Base-by-base conservation (phyloP, 352 stramenopile species). In the Globisporangium irregulare region DNA sequence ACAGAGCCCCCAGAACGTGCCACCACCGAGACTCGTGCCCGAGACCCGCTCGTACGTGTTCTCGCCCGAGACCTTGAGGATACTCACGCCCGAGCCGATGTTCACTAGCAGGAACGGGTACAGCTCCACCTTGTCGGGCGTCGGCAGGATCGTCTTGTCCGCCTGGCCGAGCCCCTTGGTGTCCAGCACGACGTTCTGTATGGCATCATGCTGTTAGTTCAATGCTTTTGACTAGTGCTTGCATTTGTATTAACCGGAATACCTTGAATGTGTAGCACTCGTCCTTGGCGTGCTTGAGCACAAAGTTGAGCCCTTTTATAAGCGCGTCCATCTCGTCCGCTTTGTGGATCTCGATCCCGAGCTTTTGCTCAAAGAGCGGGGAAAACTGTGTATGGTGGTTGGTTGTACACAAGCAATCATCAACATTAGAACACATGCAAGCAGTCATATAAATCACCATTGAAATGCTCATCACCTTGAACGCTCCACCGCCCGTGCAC, bases 31-130 rank as follows among this genome's bases (percentile, higher is more conserved):
- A 73, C 93, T 98, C 62, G 94, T 98, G 60, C 97, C 97, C 43
- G 94, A 98, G 55, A 99, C 96, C 62, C 97, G 95, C 75, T 98
- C 89, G 75, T 97, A 98, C 64, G 95, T 80, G 41, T 82, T 84
- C 43, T 93, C 88, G 29, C 91, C 85, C 27, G 94, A 89, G 14
- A 98, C 86, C 77, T 96, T 97, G 62, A 99, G 79, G 67, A 99
- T 98, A 69, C 92, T 98, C 61, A 99, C 97, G 57, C 97, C 97
- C 27, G 96, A 99, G 34, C 97, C 97, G 76, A 99, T 99, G 57
- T 98, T 99, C 15, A 99, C 97, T 9, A 99, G 80, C 58, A 99
- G 75, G 74, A 98, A 99, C 25, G 97, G 97, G 77, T 99, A 99
- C 63, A 93, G 62, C 41, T 80, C 71, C 48, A 74, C 62, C 36